Evolutionary conservation across 2,329 filamentous ascomycete genomes (phyloP), one percentile per base, ranked within the genome.

Genomic region (Myriangium duriaei): DNA sequence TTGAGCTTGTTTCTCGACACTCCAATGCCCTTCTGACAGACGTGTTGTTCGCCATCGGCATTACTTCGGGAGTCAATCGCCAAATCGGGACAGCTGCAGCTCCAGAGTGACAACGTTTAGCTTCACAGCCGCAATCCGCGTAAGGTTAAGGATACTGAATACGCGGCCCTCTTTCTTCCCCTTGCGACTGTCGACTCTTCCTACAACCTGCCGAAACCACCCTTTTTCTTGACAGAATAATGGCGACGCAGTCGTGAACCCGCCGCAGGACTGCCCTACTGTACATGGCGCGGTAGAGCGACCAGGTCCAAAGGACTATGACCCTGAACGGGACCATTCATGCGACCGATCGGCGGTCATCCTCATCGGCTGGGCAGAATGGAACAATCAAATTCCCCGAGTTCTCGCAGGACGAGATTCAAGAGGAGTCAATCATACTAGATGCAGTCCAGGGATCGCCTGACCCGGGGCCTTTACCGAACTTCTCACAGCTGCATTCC

Each of bases 321-420:
- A 29, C 35, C 35, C 32, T 29, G 4, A 39, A 39, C 30, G 36
- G 36, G 29, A 21, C 36, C 6, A 28, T 21, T 13, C 19, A 36
- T 12, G 24, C 30, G 6, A 33, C 46, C 14, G 44, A 47, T 11
- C 37, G 42, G 19, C 40, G 39, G 24, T 40, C 40, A 19, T 46
- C 42, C n/a, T 46, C 45, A 12, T 39, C 42, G n/a, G 31, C 39
- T 21, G 30, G 40, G 17, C 40, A 33, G 32, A 37, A 38, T 19
- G 47, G 54, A 44, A 65, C 55, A 10, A 60, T 60, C 51, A 62
- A 62, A 43, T 67, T 67, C 49, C 63, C 63, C 28, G 53, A 63
- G 44, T 61, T 66, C 46, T 56, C 61, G 43, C 58, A 56, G 24
- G 59, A 64, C 21, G 49, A 60, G 34, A 51, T 61, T 13, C 54